Evolutionary conservation across 768 basidiomycete genomes (phyloP), one percentile per base, ranked within the genome.

Genomic region (Saitozyma podzolica): DNA sequence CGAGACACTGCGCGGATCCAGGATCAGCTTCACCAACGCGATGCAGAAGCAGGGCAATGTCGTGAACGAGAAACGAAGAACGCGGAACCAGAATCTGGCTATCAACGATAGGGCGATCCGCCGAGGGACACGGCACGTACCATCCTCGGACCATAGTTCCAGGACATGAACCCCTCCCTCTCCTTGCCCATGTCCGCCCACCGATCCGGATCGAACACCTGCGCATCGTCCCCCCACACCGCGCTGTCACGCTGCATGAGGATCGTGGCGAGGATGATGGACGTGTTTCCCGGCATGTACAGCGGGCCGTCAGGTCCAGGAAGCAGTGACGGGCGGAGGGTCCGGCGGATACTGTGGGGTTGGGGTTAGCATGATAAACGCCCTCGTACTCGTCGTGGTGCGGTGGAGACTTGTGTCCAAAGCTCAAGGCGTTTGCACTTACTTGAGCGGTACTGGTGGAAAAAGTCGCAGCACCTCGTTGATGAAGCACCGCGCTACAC

Each of bases 401-500:
- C 19, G 10, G 53, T 54, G 14, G 37, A 42, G 52, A 41, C 42
- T 6, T 42, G 40, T 4, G 10, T 8, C 37, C 10, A 13, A 8
- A 3, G 19, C 40, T 42, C 43, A 56, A 37, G 4, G 20, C 13
- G 11, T 42, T 11, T 5, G 2, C 29, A 58, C 64, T 60, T 39
- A 74, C 70, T 90, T 90, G 48, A 89, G 78, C 8, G 89, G 89
- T 0, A 91, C 88, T 8, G 90, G 88, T 4, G 89, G 89, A 80
- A 87, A 92, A 1, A 92, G 80, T 16, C 90, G 83, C 20, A 92
- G 82, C 0, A 87, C 87, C 72, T 92, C 90, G 64, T 91, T 88
- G 48, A 91, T 84, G 43, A 90, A 88, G 86, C 73, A 59, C 53
- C 61, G 58, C 45, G 64, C 68, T 75, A 42, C 6, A 11, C 7